phyloP scores from a whole-genome alignment of 2,329 filamentous ascomycete species.

The Fusarium cyanostomum region DNA sequence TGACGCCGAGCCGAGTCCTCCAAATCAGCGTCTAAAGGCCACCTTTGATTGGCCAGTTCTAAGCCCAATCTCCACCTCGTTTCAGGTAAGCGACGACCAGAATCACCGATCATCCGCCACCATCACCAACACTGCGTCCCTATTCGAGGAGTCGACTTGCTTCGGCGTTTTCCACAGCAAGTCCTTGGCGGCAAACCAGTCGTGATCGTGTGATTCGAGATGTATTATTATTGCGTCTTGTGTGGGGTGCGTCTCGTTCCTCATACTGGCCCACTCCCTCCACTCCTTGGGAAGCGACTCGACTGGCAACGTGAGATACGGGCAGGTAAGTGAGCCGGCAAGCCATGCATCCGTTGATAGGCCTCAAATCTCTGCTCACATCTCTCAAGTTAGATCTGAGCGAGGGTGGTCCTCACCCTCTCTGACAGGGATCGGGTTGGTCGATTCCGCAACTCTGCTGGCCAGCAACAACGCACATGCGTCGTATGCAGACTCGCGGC shows the following conservation, averaged over 20 bases:
- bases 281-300: not conserved
- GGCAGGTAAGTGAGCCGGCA: not conserved
- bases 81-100: too few relatives aligned
- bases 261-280: not conserved
- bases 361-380: not conserved
- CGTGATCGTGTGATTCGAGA: not conserved
- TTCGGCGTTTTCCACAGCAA: too few relatives aligned
- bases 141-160: too few relatives aligned
- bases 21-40: too few relatives aligned
- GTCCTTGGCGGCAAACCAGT: too few relatives aligned
- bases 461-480: not conserved
- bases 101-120: too few relatives aligned
- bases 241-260: slow-evolving; percentile 1
- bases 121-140: too few relatives aligned
- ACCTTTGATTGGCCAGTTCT: too few relatives aligned
- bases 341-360: too few relatives aligned
- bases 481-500: not conserved
- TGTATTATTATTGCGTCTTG: slow-evolving; percentile 1
- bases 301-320: slow-evolving; percentile 1
- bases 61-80: too few relatives aligned
- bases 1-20: too few relatives aligned
- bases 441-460: not conserved
- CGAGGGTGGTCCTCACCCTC: not conserved
- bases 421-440: slow-evolving; percentile 1
- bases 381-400: not conserved